These are phyloP conservation scores for Verticillium alfalfae DNA, from an alignment of 2,329 filamentous ascomycete species.

Conservation along the genomic window DNA sequence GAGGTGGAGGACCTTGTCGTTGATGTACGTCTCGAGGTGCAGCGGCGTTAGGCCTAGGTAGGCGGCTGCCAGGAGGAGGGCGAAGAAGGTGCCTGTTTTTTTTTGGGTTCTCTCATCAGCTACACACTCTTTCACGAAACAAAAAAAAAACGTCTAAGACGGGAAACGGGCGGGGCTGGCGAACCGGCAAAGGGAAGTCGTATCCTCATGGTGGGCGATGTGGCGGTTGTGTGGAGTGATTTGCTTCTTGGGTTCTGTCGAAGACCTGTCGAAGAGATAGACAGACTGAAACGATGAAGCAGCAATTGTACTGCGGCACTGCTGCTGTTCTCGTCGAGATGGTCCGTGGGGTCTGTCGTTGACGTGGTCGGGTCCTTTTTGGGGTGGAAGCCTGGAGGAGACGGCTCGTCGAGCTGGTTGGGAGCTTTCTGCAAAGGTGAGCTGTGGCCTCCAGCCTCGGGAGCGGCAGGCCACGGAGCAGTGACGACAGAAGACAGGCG, in stretches of 20 bases:
- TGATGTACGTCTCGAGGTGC: constrained; percentile 53
- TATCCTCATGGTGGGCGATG: constrained; percentile 62
- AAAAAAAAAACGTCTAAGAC: background rate
- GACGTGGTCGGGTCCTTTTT: background rate
- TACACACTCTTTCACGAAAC: background rate
- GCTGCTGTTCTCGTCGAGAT: background rate
- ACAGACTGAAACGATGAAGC: background rate
- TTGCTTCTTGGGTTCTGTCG: background rate
- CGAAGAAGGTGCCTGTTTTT: constrained; percentile 57
- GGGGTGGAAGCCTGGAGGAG: background rate
- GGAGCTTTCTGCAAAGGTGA: background rate
- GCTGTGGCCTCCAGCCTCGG: background rate
- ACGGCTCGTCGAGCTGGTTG: background rate
- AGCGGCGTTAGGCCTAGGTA: constrained; percentile 72
- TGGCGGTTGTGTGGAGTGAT: background rate
- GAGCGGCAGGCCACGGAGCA: background rate
- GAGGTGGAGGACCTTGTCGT: constrained; percentile 87
- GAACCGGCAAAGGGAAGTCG: constrained; percentile 82
- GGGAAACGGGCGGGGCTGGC: constrained; percentile 17
- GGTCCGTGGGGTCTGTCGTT: background rate
- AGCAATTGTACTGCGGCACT: background rate
- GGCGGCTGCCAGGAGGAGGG: constrained; percentile 68
- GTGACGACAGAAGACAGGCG: background rate
- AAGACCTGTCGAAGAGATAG: background rate
- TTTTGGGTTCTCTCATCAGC: constrained; percentile 7